These are phyloP conservation scores for Colletotrichum agaves DNA, from an alignment of 2,329 filamentous ascomycete genomes.

Conservation along the genomic window DNA sequence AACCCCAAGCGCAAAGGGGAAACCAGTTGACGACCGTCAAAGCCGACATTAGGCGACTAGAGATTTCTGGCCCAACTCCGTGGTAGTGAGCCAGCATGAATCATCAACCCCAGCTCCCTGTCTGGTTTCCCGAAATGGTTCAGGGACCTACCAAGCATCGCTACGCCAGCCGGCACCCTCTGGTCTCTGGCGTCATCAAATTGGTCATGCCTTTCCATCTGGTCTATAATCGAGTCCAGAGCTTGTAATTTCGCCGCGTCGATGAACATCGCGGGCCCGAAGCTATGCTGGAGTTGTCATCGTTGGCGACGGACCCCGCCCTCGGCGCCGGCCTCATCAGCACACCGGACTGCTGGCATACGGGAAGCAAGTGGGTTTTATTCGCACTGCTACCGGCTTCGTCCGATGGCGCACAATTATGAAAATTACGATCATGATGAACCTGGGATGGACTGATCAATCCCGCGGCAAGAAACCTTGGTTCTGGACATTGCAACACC, in stretches of 20 bases:
- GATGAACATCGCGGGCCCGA: constrained; percentile 7
- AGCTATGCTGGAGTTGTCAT: neutral
- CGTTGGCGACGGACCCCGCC: constrained; percentile 16
- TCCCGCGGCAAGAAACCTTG: constrained; percentile 1
- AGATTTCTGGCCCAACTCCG: constrained; percentile 2
- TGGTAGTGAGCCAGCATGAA: constrained; percentile 24
- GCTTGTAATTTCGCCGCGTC: neutral
- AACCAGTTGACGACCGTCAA: neutral
- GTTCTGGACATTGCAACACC: neutral
- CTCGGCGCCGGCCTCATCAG: constrained; percentile 29
- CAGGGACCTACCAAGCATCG: constrained; percentile 23
- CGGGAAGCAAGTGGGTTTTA: constrained; percentile 14
- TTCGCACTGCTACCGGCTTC: constrained; percentile 20
- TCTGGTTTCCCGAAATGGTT: constrained; percentile 14
- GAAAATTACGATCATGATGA: constrained; percentile 6
- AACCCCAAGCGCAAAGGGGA: neutral
- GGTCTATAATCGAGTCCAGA: constrained; percentile 15
- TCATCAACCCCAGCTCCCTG: constrained; percentile 35
- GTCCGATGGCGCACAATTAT: constrained; percentile 18
- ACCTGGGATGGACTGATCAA: neutral
- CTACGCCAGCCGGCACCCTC: constrained; percentile 17
- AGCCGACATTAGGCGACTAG: neutral
- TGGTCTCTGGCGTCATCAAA: constrained; percentile 29
- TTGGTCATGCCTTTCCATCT: constrained; percentile 20
- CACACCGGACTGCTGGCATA: constrained; percentile 16